Conservation (phyloP, 208 protist genomes). For the Trypanosoma scelopori region DNA sequence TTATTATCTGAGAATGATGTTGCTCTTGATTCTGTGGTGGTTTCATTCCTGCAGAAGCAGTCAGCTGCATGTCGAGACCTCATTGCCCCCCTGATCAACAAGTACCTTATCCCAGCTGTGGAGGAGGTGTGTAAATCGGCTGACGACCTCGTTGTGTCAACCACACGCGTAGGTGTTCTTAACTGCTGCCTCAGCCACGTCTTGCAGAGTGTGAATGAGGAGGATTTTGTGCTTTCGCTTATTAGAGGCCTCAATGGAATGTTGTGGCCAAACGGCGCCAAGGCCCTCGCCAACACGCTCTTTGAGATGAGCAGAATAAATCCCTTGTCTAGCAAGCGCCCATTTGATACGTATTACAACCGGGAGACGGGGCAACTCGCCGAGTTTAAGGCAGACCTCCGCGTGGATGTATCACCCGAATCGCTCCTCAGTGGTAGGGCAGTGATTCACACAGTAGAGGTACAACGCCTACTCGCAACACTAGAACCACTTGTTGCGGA, state of each 20-base stretch:
- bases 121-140: constrained; percentile 56
- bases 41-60: constrained; percentile 69
- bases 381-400: constrained; percentile 68
- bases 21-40: constrained; percentile 80
- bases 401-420: constrained; percentile 42
- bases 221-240: constrained; percentile 76
- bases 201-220: constrained; percentile 45
- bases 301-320: constrained; percentile 82
- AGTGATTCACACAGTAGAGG: constrained; percentile 91
- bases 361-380: constrained; percentile 42
- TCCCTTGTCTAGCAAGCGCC: constrained; percentile 65
- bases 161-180: constrained; percentile 91
- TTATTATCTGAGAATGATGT: constrained; percentile 96
- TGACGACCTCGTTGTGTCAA: constrained; percentile 82
- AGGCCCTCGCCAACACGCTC: constrained; percentile 76
- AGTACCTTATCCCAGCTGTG: constrained; percentile 83
- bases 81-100: constrained; percentile 69
- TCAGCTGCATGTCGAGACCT: constrained; percentile 36
- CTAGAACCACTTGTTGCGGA: constrained; percentile 87
- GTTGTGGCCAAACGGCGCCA: constrained; percentile 47
- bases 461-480: constrained; percentile 84
- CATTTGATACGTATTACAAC: constrained; percentile 89
- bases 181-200: constrained; percentile 80
- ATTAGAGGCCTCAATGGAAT: constrained; percentile 59
- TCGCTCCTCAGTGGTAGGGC: constrained; percentile 59